Evolutionary conservation across 2,329 filamentous ascomycete genomes (phyloP).

Genomic region (Apiospora saccharicola): DNA sequence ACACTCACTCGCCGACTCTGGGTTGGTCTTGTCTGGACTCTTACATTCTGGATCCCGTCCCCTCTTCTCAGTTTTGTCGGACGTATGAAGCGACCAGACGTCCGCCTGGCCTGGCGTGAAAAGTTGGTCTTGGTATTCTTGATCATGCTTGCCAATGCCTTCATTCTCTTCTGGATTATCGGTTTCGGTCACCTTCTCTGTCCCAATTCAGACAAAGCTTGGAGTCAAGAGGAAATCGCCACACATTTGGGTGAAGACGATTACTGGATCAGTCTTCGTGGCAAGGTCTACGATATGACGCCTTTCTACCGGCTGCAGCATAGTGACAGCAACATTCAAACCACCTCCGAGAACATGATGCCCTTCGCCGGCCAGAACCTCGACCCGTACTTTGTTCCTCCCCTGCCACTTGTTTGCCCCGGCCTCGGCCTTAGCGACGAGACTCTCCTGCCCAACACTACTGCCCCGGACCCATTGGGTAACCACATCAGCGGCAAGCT

Average conservation of each 20-base stretch:
- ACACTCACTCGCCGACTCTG: slow-evolving; percentile 74
- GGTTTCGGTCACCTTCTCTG: slow-evolving; percentile 85
- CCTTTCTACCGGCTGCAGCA: slow-evolving; percentile 89
- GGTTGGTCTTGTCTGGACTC: slow-evolving; percentile 82
- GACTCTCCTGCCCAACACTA: slow-evolving; percentile 65
- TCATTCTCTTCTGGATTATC: slow-evolving; percentile 92
- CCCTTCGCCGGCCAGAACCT: slow-evolving; percentile 80
- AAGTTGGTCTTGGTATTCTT: slow-evolving; percentile 85
- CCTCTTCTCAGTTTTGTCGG: slow-evolving; percentile 81
- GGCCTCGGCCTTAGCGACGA: slow-evolving; percentile 70
- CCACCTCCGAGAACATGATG: slow-evolving; percentile 71
- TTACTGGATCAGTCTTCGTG: slow-evolving; percentile 87
- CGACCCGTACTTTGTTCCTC: slow-evolving; percentile 85
- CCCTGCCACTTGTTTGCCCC: slow-evolving; percentile 76
- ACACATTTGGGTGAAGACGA: slow-evolving; percentile 76
- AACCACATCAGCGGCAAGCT: slow-evolving; percentile 74
- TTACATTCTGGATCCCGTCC: slow-evolving; percentile 96
- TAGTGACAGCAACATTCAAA: slow-evolving; percentile 73
- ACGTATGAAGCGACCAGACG: slow-evolving; percentile 96
- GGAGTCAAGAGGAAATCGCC: slow-evolving; percentile 74
- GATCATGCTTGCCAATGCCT: slow-evolving; percentile 81
- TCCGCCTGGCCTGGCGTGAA: slow-evolving; percentile 96
- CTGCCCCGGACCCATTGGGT: slow-evolving; percentile 61
- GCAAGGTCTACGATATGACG: slow-evolving; percentile 89
- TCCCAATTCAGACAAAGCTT: slow-evolving; percentile 90